These are phyloP conservation scores for Eimeria necatrix DNA, from an alignment of 169 alveolate species.

Conservation along the genomic window DNA sequence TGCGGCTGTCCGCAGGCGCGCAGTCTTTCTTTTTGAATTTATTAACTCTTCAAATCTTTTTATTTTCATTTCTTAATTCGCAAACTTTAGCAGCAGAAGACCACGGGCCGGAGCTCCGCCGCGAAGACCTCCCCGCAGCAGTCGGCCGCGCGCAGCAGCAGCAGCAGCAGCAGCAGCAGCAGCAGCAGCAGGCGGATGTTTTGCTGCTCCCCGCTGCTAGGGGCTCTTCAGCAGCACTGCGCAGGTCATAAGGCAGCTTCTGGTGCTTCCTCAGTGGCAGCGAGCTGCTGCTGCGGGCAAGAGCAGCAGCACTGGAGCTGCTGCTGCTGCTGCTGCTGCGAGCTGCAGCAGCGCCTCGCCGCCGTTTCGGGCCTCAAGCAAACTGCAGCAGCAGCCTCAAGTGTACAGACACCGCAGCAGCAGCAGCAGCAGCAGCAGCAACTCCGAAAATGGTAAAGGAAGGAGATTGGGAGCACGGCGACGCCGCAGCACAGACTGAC, in stretches of 20 bases:
- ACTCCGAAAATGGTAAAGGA: background rate
- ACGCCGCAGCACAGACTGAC: background rate
- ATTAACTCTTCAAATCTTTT: background rate
- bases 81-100: background rate
- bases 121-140: conserved; percentile 38
- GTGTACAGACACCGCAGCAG: too few species aligned
- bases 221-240: too few species aligned
- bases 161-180: conserved; percentile 11
- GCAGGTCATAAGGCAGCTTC: too few species aligned
- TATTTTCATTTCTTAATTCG: background rate
- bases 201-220: background rate
- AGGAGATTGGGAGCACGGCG: background rate
- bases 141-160: conserved; percentile 27
- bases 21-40: too few species aligned
- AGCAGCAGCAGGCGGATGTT: background rate
- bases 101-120: background rate
- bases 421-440: background rate
- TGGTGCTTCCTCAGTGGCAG: too few species aligned
- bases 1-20: too few species aligned
- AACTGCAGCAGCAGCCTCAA: conserved; percentile 4
- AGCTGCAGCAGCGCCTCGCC: background rate
- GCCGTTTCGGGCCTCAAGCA: background rate
- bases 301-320: too few species aligned
- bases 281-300: too few species aligned
- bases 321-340: background rate